Evolutionary conservation across 176 grass and related monocot genomes (phyloP), one percentile per base, ranked within the genome.

Genomic region (Tillandsia leiboldiana): DNA sequence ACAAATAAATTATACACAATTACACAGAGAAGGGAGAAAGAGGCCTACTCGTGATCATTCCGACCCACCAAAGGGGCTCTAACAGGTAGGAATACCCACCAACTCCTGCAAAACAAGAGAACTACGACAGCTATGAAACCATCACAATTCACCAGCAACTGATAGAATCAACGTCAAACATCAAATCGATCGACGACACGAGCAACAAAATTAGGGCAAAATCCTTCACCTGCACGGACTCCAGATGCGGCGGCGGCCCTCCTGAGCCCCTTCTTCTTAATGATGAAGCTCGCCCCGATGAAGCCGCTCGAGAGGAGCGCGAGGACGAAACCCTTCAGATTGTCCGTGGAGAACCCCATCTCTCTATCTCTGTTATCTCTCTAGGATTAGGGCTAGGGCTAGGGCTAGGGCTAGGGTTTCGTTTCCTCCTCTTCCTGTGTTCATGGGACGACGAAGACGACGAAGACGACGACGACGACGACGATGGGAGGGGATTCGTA

Each of bases 231-330:
- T 72, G 94, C 94, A 65, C 94, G 80, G 53, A 99, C 74, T 53
- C 94, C 94, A 29, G 94, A 88, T 50, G 89, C 77, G 58, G 79
- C 87, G 9, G 94, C 94, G 9, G 94, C 94, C 18, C 73, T 84
- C 70, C 82, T 85, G 50, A 99, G 90, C 63, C 94, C 94, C 77
- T 88, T 99, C 82, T 99, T 93, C 89, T 97, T 97, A 74, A 97
- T 90, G 77, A 96, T 97, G 81, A 97, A 97, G 71, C 93, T 97
- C 68, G 83, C 87, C 12, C 94, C 94, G 64, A 99, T 90, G 87
- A 99, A 99, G 71, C 84, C 80, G 76, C 94, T 90, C 29, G 94
- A 99, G 15, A 93, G 49, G 17, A 99, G 84, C 75, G 94, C 94
- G 49, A 93, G 75, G 15, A 79, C 74, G 65, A 99, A 85, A 22